Evolutionary conservation across 345 rosid species (phyloP).

Genomic region (Pugionium dolabratum): DNA sequence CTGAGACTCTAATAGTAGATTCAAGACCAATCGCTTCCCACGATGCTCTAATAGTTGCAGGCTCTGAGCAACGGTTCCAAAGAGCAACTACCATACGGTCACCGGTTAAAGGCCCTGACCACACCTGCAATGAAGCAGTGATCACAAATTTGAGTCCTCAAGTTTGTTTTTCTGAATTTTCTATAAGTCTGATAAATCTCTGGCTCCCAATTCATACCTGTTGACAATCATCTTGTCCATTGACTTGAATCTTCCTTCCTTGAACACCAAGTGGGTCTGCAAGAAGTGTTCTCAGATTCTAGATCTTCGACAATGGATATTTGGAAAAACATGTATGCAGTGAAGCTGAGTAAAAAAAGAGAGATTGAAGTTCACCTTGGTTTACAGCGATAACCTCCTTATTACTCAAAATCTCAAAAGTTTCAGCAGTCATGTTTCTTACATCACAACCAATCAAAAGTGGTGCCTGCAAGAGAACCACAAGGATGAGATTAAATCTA

Average conservation of each 20-base stretch:
- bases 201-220: constrained; percentile 50
- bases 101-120: constrained; percentile 93
- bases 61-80: constrained; percentile 82
- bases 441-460: constrained; percentile 94
- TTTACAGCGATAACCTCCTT: constrained; percentile 86
- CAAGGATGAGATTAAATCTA: not conserved
- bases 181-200: too few species aligned
- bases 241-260: constrained; percentile 72
- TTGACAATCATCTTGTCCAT: constrained; percentile 63
- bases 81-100: constrained; percentile 73
- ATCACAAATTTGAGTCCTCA: constrained; percentile 2
- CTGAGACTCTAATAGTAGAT: constrained; percentile 58
- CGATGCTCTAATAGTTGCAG: constrained; percentile 62
- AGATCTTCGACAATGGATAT: constrained; percentile 11
- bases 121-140: constrained; percentile 53
- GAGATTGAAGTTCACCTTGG: constrained; percentile 65
- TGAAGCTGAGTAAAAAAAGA: constrained; percentile 3
- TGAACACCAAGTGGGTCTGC: constrained; percentile 96
- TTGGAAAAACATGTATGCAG: not conserved
- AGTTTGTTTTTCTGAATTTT: not conserved
- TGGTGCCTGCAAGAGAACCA: constrained; percentile 66
- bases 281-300: constrained; percentile 30
- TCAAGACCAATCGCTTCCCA: constrained; percentile 83
- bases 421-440: constrained; percentile 78
- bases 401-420: constrained; percentile 75